A percentile compares a stretch with the other conserved stretches of the same genome.
These are phyloP conservation scores for Termitomyces sp. DNA, from an alignment of 1,284 basidiomycete genomes.

Conservation along the genomic window DNA sequence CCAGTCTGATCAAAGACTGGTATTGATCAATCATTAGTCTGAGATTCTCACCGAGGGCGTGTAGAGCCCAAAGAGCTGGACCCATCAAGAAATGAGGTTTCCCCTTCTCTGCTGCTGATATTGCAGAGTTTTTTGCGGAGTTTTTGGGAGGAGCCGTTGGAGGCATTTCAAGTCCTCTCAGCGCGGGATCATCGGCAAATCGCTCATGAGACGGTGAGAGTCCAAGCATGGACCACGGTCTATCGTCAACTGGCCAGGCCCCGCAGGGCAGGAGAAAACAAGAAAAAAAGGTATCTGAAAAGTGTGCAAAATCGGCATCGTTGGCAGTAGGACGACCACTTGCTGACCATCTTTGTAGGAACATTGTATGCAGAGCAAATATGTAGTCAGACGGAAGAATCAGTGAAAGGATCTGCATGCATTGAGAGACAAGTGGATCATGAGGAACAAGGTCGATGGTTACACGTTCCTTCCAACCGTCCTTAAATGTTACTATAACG, in stretches of 20 bases:
- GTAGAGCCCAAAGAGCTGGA: constrained; percentile 63
- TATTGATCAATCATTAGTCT: constrained; percentile 53
- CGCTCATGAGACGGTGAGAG: constrained; percentile 34
- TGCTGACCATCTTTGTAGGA: constrained; percentile 53
- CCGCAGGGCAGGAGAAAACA: constrained; percentile 40
- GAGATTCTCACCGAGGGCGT: constrained; percentile 71
- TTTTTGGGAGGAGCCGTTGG: constrained; percentile 19
- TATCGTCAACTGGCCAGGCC: constrained; percentile 14
- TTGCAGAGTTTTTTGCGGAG: constrained; percentile 14
- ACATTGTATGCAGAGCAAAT: constrained; percentile 51
- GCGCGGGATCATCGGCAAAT: constrained; percentile 54
- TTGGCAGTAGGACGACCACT: constrained; percentile 35
- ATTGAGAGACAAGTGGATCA: constrained; percentile 51
- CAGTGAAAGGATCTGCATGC: constrained; percentile 57
- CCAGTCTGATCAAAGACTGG: constrained; percentile 53
- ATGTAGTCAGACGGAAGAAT: constrained; percentile 50
- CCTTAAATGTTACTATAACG: constrained; percentile 41
- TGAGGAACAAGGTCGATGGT: constrained; percentile 46
- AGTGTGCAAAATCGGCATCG: constrained; percentile 52
- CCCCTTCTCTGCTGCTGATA: constrained; percentile 16
- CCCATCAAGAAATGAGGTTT: constrained; percentile 41
- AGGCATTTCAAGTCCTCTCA: constrained; percentile 44
- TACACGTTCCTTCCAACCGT: constrained; percentile 41
- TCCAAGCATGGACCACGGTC: constrained; percentile 30
- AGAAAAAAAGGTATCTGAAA: constrained; percentile 45